Conservation (phyloP, 805 yeast species). For the Wilhelminamyces savonicus region DNA sequence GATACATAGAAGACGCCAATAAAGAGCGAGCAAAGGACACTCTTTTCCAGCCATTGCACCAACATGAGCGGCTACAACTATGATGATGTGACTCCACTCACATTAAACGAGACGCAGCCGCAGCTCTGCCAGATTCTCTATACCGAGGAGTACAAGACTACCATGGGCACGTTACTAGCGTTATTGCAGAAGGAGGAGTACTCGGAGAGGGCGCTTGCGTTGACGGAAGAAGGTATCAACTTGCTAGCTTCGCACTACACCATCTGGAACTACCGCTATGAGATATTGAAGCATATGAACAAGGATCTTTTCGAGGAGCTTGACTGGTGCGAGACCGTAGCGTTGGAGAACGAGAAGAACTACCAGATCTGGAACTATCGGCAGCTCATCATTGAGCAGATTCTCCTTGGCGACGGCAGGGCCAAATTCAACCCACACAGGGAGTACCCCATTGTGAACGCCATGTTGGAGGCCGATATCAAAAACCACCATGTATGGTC, state of each 20-base stretch:
- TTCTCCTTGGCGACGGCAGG: conserved; percentile 11
- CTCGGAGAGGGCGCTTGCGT: conserved; percentile 62
- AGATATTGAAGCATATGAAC: conserved; percentile 38
- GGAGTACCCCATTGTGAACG: conserved; percentile 60
- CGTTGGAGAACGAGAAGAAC: conserved; percentile 76
- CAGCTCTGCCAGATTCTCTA: conserved; percentile 65
- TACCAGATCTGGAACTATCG: conserved; percentile 98
- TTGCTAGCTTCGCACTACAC: conserved; percentile 87
- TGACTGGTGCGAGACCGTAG: conserved; percentile 73
- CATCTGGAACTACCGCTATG: conserved; percentile 70
- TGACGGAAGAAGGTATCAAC: conserved; percentile 59
- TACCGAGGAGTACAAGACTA: conserved; percentile 58
- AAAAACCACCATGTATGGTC: conserved; percentile 98
- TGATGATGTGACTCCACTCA: conserved; percentile 39
- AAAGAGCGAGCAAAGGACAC: too few relatives aligned
- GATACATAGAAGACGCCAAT: too few relatives aligned
- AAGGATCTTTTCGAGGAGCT: conserved; percentile 48
- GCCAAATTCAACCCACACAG: conserved; percentile 34
- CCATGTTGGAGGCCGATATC: conserved; percentile 70
- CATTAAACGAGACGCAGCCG: conserved; percentile 35
- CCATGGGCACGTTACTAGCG: conserved; percentile 57
- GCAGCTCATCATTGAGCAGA: conserved; percentile 48
- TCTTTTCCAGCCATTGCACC: too few relatives aligned
- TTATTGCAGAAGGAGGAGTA: conserved; percentile 54
- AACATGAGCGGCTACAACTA: conserved; percentile 18